Evolutionary conservation across 768 basidiomycete genomes (phyloP), one percentile per base, ranked within the genome.

Genomic region (Suillus sp.): DNA sequence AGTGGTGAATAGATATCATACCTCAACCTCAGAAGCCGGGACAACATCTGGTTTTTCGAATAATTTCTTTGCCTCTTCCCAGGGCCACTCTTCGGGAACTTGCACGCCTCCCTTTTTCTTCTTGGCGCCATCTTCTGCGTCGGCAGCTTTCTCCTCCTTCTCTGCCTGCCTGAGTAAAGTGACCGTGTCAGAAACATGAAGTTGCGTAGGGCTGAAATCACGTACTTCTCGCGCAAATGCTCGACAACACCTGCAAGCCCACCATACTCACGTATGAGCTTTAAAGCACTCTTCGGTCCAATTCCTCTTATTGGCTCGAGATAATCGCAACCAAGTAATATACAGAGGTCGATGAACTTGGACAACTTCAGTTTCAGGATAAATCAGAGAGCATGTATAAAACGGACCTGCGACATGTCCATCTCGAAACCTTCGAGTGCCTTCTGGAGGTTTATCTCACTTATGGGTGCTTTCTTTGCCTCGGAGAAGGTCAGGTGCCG

Each of bases 401-500:
- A 34, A 27, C 67, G 18, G 58, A 94, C 95, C 79, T 90, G 88
- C 65, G 90, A 87, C 95, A 98, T 98, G 34, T 84, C 78, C 93
- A 99, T 96, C 20, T 90, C 85, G 1, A 99, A 84, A 1, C 97
- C 97, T 55, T 95, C 86, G 1, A 99, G 80, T 0, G 90, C 95
- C 48, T 84, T 84, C 65, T 90, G 78, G 10, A 99, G 87, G 69
- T 85, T 86, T 62, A 99, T 95, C 70, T 98, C 94, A 69, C 87
- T 90, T 70, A 99, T 99, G 18, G 97, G 97, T 66, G 92, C 88
- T 72, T 98, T 99, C 75, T 96, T 95, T 16, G 96, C 96, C 73
- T 99, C 97, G 14, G 94, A 95, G 79, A 99, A 98, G 14, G 97
- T 99, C 64, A 99, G 85, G 77, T 98, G 97, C 34, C 97, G 93